phyloP scores from a whole-genome alignment of 139 green algal species.

The Asterochloris erici region DNA sequence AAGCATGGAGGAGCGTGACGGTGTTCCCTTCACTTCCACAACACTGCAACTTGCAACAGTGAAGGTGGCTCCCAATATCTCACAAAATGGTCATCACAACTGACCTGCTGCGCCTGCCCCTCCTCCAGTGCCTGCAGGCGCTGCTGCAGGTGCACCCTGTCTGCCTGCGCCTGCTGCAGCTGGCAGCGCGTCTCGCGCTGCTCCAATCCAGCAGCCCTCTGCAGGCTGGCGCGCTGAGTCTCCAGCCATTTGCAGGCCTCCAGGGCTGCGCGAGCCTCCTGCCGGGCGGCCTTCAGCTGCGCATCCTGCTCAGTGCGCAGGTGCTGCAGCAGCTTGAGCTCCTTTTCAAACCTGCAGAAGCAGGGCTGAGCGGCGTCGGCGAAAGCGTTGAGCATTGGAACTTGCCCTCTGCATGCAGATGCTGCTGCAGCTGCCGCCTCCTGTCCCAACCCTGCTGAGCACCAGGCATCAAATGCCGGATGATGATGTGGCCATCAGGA shows the following conservation, averaged over 20 bases:
- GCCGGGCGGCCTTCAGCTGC: background rate
- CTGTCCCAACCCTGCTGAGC: background rate
- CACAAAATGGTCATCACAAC: no score
- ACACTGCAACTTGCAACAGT: no score
- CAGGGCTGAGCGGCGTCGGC: background rate
- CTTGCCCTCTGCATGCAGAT: background rate
- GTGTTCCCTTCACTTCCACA: no score
- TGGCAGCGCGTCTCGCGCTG: no score
- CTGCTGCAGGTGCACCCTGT: no score
- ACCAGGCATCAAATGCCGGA: background rate
- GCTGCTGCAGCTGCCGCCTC: background rate
- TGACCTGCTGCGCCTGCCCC: no score
- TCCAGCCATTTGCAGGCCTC: background rate
- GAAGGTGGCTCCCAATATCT: no score
- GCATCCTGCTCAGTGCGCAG: background rate
- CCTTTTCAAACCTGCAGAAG: constrained; percentile 7
- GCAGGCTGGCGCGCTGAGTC: background rate
- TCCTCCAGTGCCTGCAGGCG: no score
- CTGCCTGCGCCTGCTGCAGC: no score
- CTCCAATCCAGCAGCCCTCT: background rate
- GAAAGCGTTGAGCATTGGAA: background rate
- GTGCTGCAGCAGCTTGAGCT: constrained; percentile 8
- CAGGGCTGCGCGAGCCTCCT: background rate
- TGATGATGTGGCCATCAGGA: background rate
- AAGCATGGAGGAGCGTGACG: no score